Evolutionary conservation across 345 rosid species (phyloP).

Genomic region (Triadica sebifera): DNA sequence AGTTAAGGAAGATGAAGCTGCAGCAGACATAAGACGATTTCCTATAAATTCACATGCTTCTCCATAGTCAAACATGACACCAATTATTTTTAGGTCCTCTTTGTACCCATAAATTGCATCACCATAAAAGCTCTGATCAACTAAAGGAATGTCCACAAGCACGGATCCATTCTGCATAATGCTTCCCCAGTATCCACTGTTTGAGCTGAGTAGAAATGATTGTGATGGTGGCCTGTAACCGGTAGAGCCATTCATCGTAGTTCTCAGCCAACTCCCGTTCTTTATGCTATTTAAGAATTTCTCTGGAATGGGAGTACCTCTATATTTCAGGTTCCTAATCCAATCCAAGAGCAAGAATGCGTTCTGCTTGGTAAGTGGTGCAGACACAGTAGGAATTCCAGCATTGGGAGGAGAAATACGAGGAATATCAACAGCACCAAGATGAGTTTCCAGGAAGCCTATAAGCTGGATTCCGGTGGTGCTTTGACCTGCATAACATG

Average conservation of each 20-base stretch:
- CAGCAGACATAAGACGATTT: conserved; percentile 49
- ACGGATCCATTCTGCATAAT: conserved; percentile 49
- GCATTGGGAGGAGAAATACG: conserved; percentile 51
- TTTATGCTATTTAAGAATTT: conserved; percentile 48
- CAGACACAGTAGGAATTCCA: conserved; percentile 46
- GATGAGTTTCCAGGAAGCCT: conserved; percentile 36
- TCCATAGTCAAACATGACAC: conserved; percentile 56
- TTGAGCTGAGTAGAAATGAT: conserved; percentile 45
- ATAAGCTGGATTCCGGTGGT: conserved; percentile 37
- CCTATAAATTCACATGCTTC: conserved; percentile 61
- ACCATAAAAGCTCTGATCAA: conserved; percentile 61
- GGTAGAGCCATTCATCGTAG: conserved; percentile 42
- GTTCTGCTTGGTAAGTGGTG: conserved; percentile 49
- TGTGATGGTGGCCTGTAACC: conserved; percentile 54
- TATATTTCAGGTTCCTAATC: conserved; percentile 28
- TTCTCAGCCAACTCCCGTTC: conserved; percentile 60
- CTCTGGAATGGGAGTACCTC: conserved; percentile 24
- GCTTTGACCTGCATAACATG: conserved; percentile 36
- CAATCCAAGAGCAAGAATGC: conserved; percentile 60
- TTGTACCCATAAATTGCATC: conserved; percentile 26
- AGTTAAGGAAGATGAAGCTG: conserved; percentile 37
- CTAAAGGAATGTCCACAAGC: conserved; percentile 64
- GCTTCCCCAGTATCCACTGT: conserved; percentile 39
- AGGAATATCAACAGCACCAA: conserved; percentile 51
- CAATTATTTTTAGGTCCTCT: conserved; percentile 50